Evolutionary conservation across 345 rosid genomes (phyloP).

Genomic region (Rhizophora mangle): DNA sequence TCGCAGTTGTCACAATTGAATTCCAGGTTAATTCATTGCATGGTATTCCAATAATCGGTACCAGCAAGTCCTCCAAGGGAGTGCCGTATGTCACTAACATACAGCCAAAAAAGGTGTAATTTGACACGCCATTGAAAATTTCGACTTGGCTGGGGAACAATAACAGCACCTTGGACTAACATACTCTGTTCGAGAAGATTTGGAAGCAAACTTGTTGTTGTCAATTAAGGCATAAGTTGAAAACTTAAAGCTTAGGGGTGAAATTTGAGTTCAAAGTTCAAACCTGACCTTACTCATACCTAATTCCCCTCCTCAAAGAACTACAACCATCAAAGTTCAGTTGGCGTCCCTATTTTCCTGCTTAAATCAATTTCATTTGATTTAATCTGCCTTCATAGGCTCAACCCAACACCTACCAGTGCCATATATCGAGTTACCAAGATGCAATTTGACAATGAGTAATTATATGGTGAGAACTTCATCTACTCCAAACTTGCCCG

Average conservation of each 20-base stretch:
- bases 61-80: not conserved
- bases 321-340: too few species aligned
- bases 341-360: not conserved
- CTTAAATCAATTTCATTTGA: not conserved
- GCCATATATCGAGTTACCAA: not conserved
- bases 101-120: not conserved
- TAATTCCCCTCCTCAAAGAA: too few species aligned
- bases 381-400: not conserved
- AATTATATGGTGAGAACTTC: too few species aligned
- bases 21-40: not conserved
- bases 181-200: not conserved
- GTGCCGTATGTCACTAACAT: not conserved
- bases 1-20: not conserved
- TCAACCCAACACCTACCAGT: not conserved
- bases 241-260: not conserved
- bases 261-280: constrained; percentile 16
- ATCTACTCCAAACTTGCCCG: constrained; percentile 42
- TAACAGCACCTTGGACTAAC: too few species aligned
- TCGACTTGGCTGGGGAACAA: not conserved
- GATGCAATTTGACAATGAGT: too few species aligned
- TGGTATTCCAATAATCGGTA: not conserved
- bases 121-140: not conserved
- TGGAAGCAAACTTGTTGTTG: not conserved
- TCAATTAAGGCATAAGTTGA: not conserved
- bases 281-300: too few species aligned